Conservation (phyloP, 768 basidiomycete genomes). For the Gymnopilus junonius region DNA sequence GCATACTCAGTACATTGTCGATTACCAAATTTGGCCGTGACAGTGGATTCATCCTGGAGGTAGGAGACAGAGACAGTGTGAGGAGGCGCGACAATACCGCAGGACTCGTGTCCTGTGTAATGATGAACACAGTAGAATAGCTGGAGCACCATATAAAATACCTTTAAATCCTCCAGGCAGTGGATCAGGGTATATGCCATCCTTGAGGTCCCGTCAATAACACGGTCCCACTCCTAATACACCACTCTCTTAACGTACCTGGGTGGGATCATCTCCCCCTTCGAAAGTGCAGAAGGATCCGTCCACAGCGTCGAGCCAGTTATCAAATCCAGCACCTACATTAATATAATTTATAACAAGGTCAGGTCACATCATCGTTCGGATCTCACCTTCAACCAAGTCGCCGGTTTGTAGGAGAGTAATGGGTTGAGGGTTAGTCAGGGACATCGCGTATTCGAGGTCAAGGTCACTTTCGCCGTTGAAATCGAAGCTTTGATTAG, state of each 20-base stretch:
- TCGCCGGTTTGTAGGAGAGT: conserved; percentile 52
- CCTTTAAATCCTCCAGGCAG: conserved; percentile 38
- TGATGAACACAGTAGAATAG: background rate
- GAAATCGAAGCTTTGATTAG: conserved; percentile 42
- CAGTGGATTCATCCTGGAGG: conserved; percentile 45
- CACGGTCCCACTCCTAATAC: background rate
- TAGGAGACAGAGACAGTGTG: conserved; percentile 49
- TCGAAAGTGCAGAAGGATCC: conserved; percentile 48
- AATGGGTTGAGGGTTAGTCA: conserved; percentile 43
- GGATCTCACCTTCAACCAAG: conserved; percentile 36
- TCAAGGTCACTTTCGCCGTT: conserved; percentile 65
- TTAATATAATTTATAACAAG: background rate
- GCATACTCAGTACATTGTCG: conserved; percentile 56
- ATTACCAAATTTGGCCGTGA: conserved; percentile 42
- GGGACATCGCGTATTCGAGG: conserved; percentile 58
- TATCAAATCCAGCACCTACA: conserved; percentile 50
- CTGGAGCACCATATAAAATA: background rate
- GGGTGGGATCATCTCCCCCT: conserved; percentile 45
- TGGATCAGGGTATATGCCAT: conserved; percentile 35
- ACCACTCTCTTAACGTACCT: conserved; percentile 26
- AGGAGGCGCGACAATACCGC: conserved; percentile 46
- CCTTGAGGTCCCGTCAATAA: conserved; percentile 17
- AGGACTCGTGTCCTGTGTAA: conserved; percentile 35
- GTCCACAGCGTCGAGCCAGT: conserved; percentile 53
- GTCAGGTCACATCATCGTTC: background rate